Conservation (phyloP, 768 basidiomycete genomes). For the Boletus reticuloceps region DNA sequence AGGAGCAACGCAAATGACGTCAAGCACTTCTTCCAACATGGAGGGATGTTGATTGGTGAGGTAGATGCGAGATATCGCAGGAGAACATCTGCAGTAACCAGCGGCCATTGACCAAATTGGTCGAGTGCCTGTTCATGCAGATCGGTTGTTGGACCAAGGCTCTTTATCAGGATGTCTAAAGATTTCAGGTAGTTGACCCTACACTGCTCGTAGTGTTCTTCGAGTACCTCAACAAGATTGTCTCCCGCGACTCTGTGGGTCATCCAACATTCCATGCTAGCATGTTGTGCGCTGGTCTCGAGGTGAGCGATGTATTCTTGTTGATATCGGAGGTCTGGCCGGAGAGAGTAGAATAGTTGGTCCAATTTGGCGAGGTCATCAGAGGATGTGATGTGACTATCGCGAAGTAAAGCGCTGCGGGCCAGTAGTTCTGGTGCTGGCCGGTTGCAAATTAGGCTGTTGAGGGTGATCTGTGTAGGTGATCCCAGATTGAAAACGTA, state of each 20-base stretch:
- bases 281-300: no score
- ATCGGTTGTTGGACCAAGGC: no score
- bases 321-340: no score
- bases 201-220: no score
- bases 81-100: neutral
- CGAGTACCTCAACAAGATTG: no score
- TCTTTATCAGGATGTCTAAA: no score
- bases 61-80: neutral
- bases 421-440: neutral
- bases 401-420: neutral
- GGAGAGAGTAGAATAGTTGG: neutral
- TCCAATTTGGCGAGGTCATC: neutral
- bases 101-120: no score
- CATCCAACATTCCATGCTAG: no score
- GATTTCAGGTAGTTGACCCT: no score
- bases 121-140: no score
- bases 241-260: no score
- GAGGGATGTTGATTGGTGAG: neutral
- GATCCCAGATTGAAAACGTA: neutral
- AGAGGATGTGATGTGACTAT: neutral
- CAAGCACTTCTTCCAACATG: constrained; percentile 29
- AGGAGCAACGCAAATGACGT: constrained; percentile 25
- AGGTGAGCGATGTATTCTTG: no score
- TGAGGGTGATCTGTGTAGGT: neutral
- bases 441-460: neutral